Evolutionary conservation across 2,329 filamentous ascomycete species (phyloP).

Genomic region (Penicillium rolfsii): DNA sequence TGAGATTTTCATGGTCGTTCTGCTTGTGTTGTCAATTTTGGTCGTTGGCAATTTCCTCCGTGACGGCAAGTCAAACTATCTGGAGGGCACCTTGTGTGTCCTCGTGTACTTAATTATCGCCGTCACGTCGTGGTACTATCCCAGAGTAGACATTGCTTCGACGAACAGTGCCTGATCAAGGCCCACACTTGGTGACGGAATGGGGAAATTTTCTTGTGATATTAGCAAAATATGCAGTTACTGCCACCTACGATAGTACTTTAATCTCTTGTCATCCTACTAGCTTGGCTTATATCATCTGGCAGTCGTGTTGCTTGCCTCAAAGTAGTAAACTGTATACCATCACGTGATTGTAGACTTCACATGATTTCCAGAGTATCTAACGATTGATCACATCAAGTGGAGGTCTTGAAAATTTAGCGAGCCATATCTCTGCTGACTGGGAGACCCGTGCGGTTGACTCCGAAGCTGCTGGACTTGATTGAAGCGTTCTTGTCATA

Average conservation of each 20-base stretch:
- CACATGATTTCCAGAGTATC: conserved; percentile 7
- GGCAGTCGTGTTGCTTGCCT: not conserved
- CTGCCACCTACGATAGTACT: not conserved
- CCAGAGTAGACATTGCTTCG: conserved; percentile 48
- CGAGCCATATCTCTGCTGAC: not conserved
- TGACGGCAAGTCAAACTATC: conserved; percentile 87
- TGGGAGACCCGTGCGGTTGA: too few relatives aligned
- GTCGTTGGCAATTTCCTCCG: conserved; percentile 85
- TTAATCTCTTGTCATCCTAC: not conserved
- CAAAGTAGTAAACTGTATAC: conserved; percentile 20
- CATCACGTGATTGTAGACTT: conserved; percentile 18
- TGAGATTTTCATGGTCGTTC: conserved; percentile 80
- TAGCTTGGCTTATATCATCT: not conserved
- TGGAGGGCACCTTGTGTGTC: conserved; percentile 82
- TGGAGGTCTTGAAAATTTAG: not conserved
- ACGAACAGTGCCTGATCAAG: conserved; percentile 22
- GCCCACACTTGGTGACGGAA: not conserved
- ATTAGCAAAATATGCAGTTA: not conserved
- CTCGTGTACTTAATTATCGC: conserved; percentile 66
- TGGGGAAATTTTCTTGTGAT: not conserved
- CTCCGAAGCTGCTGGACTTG: not conserved
- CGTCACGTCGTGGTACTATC: conserved; percentile 64
- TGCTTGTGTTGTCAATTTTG: conserved; percentile 80
- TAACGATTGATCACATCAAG: not conserved
- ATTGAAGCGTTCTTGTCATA: not conserved